Conservation (phyloP, 192 early-diverging fungal genomes). For the Backusella mclennaniae region DNA sequence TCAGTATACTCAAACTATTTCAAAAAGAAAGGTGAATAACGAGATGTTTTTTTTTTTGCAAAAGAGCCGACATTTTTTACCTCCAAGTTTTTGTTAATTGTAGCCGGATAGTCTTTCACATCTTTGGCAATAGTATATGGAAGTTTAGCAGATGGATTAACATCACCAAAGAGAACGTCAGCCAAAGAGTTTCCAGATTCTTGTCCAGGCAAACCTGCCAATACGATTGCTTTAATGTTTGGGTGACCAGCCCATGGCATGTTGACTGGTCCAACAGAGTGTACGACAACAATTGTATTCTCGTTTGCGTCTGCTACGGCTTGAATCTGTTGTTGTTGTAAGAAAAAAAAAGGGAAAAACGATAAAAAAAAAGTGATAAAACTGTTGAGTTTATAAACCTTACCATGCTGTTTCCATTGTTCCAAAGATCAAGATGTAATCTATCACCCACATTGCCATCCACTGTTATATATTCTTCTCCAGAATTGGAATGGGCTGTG, state of each 20-base stretch:
- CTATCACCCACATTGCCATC: conserved; percentile 61
- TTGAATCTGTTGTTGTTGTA: conserved; percentile 27
- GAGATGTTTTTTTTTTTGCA: neutral
- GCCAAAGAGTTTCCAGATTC: conserved; percentile 67
- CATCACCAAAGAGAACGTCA: conserved; percentile 64
- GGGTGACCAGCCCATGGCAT: conserved; percentile 62
- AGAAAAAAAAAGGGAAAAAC: neutral
- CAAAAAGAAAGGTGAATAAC: neutral
- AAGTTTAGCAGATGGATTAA: conserved; percentile 60
- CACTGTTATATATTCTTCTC: conserved; percentile 33
- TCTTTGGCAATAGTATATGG: conserved; percentile 60
- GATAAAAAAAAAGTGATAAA: neutral
- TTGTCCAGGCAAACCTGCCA: conserved; percentile 60
- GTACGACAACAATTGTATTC: conserved; percentile 58
- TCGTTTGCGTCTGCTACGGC: conserved; percentile 49
- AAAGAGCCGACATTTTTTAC: conserved; percentile 5
- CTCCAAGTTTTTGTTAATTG: neutral
- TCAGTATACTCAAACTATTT: conserved; percentile 54
- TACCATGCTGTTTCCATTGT: conserved; percentile 56
- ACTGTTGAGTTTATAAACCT: conserved; percentile 28
- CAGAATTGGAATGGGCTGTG: conserved; percentile 29
- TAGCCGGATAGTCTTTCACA: conserved; percentile 44
- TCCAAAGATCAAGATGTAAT: conserved; percentile 53
- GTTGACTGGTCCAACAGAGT: conserved; percentile 54
- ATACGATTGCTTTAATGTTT: conserved; percentile 57